Base-by-base conservation (phyloP, 345 rosid species). In the Tarenaya hassleriana region DNA sequence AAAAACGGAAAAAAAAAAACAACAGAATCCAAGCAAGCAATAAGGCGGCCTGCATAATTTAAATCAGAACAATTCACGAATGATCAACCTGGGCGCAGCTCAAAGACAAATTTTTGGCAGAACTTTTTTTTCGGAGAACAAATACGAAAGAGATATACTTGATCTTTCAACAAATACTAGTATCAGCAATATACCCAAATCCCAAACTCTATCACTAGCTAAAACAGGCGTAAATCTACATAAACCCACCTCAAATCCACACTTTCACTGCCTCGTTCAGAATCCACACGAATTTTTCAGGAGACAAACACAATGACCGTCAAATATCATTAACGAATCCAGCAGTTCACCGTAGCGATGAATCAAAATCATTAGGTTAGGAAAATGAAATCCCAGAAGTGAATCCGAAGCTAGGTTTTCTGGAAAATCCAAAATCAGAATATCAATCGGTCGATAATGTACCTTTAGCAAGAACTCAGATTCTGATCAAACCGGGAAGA, bases 231-330 rank as follows among this genome's bases (percentile, higher is more conserved):
- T 40, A 49, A 55, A 54, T 34, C 56, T 34, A 14, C 0, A 39
- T 1, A 34, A 53, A 55, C 33, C 57, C 17, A 66, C 52, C 66
- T 66, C 61, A 60, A 42, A 47, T 9, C 52, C 53, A 5, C 55
- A 67, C 57, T 60, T 67, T 39, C 33, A 67, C 35, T 34, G 16
- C 34, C 49, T 4, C 37, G 16, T 19, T 43, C 17, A 8, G 21
- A 52, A 57, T 66, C 51, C 52, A 35, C 9, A 19, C 24, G 13
- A 55, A n/a, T 7, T 47, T 14, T 21, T 16, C 42, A 63, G 16
- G 45, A 16, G 51, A 55, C 17, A 32, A 52, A 44, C 16, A 42
- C 38, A 15, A 62, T 10, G 24, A 63, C 41, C 50, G 50, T 37
- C 34, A 24, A 42, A 17, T 58, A 55, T 41, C 47, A 64, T 58